Conservation (phyloP, 495 filamentous ascomycete species). For the Chaetomidium leptoderma region DNA sequence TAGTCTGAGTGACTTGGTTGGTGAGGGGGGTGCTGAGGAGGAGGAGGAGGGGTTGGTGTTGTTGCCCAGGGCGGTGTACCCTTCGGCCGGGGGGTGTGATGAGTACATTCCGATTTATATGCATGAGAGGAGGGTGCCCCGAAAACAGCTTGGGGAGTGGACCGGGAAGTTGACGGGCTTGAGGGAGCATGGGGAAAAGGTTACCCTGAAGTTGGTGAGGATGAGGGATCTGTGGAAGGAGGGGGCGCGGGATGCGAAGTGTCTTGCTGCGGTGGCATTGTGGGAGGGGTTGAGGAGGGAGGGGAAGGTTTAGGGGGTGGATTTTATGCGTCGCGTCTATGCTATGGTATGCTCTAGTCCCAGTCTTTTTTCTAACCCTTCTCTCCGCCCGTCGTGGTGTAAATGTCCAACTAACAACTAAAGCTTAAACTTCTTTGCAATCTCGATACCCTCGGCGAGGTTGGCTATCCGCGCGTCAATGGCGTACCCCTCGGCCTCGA, state of each 20-base stretch:
- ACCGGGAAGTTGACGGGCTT: constrained; percentile 74
- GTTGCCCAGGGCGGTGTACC: constrained; percentile 64
- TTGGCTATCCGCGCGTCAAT: constrained; percentile 83
- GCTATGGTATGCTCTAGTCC: constrained; percentile 8
- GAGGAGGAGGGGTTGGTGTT: not conserved
- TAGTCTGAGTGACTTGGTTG: constrained; percentile 63
- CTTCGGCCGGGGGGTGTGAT: constrained; percentile 76
- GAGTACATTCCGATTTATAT: constrained; percentile 78
- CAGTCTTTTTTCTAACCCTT: not conserved
- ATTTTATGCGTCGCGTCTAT: no score
- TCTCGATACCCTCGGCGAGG: constrained; percentile 79
- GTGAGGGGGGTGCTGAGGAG: constrained; percentile 27
- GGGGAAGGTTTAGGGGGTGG: constrained; percentile 60
- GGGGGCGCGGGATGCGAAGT: constrained; percentile 73
- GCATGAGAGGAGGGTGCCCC: constrained; percentile 63
- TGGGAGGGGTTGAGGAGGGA: constrained; percentile 68
- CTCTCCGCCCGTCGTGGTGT: not conserved
- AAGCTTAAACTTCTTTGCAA: constrained; percentile 55
- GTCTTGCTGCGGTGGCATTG: constrained; percentile 69
- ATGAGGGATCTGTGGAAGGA: constrained; percentile 74
- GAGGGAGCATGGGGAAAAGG: constrained; percentile 76
- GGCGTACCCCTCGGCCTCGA: constrained; percentile 72
- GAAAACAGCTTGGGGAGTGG: constrained; percentile 60
- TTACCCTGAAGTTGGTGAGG: constrained; percentile 65
- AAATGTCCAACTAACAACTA: constrained; percentile 8